Base-by-base conservation (phyloP, 768 basidiomycete genomes). In the Termitomyces titanicus region DNA sequence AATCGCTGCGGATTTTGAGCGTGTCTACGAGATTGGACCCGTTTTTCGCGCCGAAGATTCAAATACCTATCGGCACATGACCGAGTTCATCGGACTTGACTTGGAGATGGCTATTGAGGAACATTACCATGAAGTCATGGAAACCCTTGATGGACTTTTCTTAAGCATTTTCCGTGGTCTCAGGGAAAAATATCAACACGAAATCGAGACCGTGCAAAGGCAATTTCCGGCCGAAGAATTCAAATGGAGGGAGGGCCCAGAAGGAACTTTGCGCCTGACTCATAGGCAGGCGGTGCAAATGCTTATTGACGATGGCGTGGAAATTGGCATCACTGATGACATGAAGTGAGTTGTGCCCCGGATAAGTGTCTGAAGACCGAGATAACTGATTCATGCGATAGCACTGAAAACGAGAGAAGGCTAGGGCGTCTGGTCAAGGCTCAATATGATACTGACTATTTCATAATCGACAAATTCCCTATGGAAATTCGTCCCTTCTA, bases 381-480 rank as follows among this genome's bases (percentile, higher is more conserved):
- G 9, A 54, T 64, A 1, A 59, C 58, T 47, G 27, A 53, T 29
- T 42, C 54, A 54, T 17, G 48, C 35, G 49, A 18, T 59, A 95
- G 94, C 76, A 99, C 97, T 18, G 88, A 91, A 68, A 94, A 96
- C 68, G 97, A 99, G 74, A 96, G 90, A 75, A 81, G 89, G 57
- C 86, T 99, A 35, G 97, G 97, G 20, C 78, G 86, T 46, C 75
- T 98, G 51, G 85, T 99, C 64, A 92, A 88, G 68, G 87, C 84
- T 49, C 98, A 97, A 73, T 96, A 97, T 69, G 85, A 94, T 64
- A 98, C 93, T 43, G 97, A 99, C 72, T 99, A 98, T 77, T 99
- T 90, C 76, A 98, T 98, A 71, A 87, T 99, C 63, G 97, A 99
- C 80, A 99, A 98, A 73, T 99, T 98, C 82, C 97, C 97, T 5